These are phyloP conservation scores for Hyaloscypha finlandica DNA, from an alignment of 495 filamentous ascomycete genomes.

Conservation along the genomic window DNA sequence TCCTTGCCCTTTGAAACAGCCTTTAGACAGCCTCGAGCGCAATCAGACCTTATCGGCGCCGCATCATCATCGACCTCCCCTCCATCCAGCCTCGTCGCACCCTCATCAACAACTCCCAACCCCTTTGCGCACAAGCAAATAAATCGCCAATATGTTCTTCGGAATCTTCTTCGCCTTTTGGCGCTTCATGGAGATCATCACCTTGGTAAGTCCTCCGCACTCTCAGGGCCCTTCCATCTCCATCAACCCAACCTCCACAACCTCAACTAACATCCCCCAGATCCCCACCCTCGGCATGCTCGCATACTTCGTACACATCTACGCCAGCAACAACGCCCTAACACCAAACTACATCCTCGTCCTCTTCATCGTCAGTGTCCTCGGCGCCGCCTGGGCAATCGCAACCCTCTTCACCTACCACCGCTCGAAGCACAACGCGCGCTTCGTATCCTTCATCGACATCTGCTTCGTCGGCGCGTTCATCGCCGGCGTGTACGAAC, in stretches of 20 bases:
- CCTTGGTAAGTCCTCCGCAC: conserved; percentile 53
- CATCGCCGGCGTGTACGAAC: conserved; percentile 75
- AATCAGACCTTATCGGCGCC: not conserved
- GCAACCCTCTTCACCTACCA: conserved; percentile 81
- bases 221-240: not conserved
- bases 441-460: conserved; percentile 79
- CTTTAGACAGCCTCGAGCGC: not conserved
- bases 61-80: not conserved
- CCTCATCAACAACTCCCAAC: not conserved
- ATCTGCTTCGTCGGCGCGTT: conserved; percentile 79
- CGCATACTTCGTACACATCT: conserved; percentile 80
- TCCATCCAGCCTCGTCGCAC: conserved; percentile 2
- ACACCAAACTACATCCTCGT: conserved; percentile 81
- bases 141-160: conserved; percentile 62
- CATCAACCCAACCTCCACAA: conserved; percentile 2
- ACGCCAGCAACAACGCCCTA: conserved; percentile 65
- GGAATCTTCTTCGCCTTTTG: conserved; percentile 82
- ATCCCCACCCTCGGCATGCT: conserved; percentile 91
- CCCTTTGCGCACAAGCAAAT: not conserved
- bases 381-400: conserved; percentile 77
- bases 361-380: conserved; percentile 85
- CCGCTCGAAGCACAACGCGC: conserved; percentile 67
- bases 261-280: conserved; percentile 35
- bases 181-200: conserved; percentile 80
- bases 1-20: not conserved